Percentiles rank a stretch among this genome's conserved stretches.
Evolutionary conservation across 805 yeast species (phyloP).

Genomic region (Candida chilensis): DNA sequence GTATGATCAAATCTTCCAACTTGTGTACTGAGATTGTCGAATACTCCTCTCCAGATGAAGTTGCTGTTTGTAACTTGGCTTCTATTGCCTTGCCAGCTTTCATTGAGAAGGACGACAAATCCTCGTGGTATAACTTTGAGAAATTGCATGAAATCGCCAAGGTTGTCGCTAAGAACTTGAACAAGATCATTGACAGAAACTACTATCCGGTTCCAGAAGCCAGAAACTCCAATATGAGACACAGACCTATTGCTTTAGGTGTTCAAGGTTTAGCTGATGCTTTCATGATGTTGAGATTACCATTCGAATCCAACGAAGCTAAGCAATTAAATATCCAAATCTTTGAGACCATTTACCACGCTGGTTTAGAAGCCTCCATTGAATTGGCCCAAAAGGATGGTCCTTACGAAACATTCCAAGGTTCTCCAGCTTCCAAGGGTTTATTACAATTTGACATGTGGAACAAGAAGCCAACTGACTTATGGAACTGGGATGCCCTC

Average conservation of each 20-base stretch:
- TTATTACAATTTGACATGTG: slow-evolving; percentile 81
- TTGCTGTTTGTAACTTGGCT: slow-evolving; percentile 93
- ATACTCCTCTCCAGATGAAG: slow-evolving; percentile 85
- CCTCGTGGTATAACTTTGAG: slow-evolving; percentile 57
- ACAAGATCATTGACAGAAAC: slow-evolving; percentile 78
- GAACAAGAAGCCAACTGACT: slow-evolving; percentile 66
- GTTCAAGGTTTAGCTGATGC: slow-evolving; percentile 96
- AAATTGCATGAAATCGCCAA: slow-evolving; percentile 70
- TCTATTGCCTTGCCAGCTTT: slow-evolving; percentile 84
- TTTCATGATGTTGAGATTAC: slow-evolving; percentile 69
- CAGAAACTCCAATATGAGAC: slow-evolving; percentile 61
- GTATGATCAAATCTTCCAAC: slow-evolving; percentile 88
- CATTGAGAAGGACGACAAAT: slow-evolving; percentile 35
- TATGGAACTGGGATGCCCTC: slow-evolving; percentile 81
- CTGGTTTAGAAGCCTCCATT: slow-evolving; percentile 77
- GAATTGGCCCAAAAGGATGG: slow-evolving; percentile 72
- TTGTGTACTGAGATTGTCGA: slow-evolving; percentile 93
- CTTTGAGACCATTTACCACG: slow-evolving; percentile 94
- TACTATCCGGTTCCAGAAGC: slow-evolving; percentile 80
- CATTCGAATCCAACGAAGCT: slow-evolving; percentile 82
- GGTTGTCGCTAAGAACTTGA: slow-evolving; percentile 70
- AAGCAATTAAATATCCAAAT: slow-evolving; percentile 69
- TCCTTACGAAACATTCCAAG: slow-evolving; percentile 61
- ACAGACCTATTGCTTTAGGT: slow-evolving; percentile 94
- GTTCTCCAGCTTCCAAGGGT: slow-evolving; percentile 90